A percentile compares a stretch with the other conserved stretches of the same genome.
Evolutionary conservation across 2,329 filamentous ascomycete genomes (phyloP).

Genomic region (Cryphonectria japonica): DNA sequence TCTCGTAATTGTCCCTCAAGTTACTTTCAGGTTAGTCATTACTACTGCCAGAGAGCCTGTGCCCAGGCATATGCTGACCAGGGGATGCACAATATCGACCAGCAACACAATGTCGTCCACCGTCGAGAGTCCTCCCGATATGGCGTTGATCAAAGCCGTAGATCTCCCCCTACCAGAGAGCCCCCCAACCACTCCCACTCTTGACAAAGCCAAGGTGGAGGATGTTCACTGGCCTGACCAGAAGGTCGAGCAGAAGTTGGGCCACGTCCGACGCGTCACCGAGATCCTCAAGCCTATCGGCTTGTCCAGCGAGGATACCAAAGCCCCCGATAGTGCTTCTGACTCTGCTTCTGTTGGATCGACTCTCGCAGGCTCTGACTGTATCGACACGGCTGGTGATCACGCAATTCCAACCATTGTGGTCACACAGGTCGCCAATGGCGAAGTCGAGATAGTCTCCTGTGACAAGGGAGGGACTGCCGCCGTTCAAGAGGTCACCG

Average conservation of each 20-base stretch:
- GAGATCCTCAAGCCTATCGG: not conserved
- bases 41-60: not conserved
- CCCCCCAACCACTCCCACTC: not conserved
- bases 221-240: not conserved
- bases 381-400: not conserved
- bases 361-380: not conserved
- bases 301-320: no score
- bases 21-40: not conserved
- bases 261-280: not conserved
- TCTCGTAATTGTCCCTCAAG: not conserved
- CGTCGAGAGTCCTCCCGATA: not conserved
- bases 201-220: not conserved
- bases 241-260: not conserved
- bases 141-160: not conserved
- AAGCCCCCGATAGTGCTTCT: not conserved
- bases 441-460: not conserved
- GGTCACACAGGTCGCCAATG: not conserved
- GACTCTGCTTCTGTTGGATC: not conserved
- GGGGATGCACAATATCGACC: no score
- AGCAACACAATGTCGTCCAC: not conserved
- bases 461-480: not conserved
- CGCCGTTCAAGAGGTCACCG: not conserved
- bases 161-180: constrained; percentile 18
- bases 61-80: not conserved
- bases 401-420: not conserved